Evolutionary conservation across 768 basidiomycete genomes (phyloP), one percentile per base, ranked within the genome.

Genomic region (Cystofilobasidium macerans): DNA sequence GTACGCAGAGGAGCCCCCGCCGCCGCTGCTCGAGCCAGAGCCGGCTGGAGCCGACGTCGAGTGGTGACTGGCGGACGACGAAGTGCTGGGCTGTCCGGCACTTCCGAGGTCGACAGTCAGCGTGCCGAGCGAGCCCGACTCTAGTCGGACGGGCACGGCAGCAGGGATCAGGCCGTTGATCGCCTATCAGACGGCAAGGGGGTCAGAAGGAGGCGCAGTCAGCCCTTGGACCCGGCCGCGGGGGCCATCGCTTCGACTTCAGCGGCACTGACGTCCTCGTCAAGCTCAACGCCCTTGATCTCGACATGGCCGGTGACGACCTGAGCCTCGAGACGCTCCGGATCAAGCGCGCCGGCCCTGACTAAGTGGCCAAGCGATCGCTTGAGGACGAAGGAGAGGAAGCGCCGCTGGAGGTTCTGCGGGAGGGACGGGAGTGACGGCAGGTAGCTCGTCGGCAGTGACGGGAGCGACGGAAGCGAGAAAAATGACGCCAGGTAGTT

Each of bases 241-340:
- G 24, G 47, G 40, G 22, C 45, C 22, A 36, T 22, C 43, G 7
- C 12, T 35, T n/a, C 28, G 18, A 9, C 14, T 24, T 40, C 26
- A 58, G 67, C 62, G 13, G 35, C 54, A 81, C 85, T 71, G 72
- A 87, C 92, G 75, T 84, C 79, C 58, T 81, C 80, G 74, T 90
- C 83, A 58, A 97, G 77, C 73, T 91, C 84, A 63, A 95, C 78
- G 72, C 90, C 85, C 69, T 85, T 85, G 42, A 97, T 82, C 76
- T 91, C 88, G 5, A 95, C 84, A 74, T 82, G 86, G 22, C 93
- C 93, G 47, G 86, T 86, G n/a, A 89, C 87, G 71, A 97, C 86
- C 76, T 94, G 89, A 33, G 89, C 87, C 71, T 94, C 89, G 71
- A 95, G 86, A 77, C 89, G 85, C 63, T 85, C 82, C 60, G 83